These are phyloP conservation scores for Luzula sylvatica DNA, from an alignment of 176 grass and related monocot genomes.

Conservation along the genomic window DNA sequence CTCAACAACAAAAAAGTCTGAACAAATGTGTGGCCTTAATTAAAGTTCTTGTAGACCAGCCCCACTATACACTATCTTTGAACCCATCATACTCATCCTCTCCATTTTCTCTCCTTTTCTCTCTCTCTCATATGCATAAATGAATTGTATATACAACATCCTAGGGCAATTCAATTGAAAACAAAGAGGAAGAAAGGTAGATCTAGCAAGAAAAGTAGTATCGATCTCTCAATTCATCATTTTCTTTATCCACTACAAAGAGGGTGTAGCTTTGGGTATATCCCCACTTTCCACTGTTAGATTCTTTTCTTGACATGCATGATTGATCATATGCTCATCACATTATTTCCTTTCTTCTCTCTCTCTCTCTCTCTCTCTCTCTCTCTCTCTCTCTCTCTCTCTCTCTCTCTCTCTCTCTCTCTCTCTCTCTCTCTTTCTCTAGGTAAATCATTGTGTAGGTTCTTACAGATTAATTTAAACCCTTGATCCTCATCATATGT, in stretches of 20 bases:
- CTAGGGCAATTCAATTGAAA: not conserved
- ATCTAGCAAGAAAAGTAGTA: not conserved
- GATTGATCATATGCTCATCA: not conserved
- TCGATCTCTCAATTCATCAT: constrained; percentile 12
- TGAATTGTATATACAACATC: constrained; percentile 14
- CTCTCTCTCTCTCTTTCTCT: no score
- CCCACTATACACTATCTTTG: constrained; percentile 3
- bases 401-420: no score
- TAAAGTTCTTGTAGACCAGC: not conserved
- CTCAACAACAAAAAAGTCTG: constrained; percentile 2
- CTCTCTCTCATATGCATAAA: constrained; percentile 6
- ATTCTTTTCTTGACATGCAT: constrained; percentile 9
- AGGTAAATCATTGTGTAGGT: no score
- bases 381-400: constrained; percentile 4
- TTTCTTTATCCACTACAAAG: constrained; percentile 13
- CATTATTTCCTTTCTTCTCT: constrained; percentile 3
- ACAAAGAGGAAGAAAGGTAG: not conserved
- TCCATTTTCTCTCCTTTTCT: constrained; percentile 1
- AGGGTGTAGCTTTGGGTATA: constrained; percentile 24
- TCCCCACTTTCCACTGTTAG: constrained; percentile 8
- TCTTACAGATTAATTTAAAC: no score
- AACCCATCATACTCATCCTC: constrained; percentile 1
- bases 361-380: constrained; percentile 1
- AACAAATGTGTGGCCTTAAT: constrained; percentile 7
- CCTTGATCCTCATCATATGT: no score